A percentile compares a stretch with the other conserved stretches of the same genome.
Conservation (phyloP, 2,329 filamentous ascomycete species). For the Metarhizium rileyi region DNA sequence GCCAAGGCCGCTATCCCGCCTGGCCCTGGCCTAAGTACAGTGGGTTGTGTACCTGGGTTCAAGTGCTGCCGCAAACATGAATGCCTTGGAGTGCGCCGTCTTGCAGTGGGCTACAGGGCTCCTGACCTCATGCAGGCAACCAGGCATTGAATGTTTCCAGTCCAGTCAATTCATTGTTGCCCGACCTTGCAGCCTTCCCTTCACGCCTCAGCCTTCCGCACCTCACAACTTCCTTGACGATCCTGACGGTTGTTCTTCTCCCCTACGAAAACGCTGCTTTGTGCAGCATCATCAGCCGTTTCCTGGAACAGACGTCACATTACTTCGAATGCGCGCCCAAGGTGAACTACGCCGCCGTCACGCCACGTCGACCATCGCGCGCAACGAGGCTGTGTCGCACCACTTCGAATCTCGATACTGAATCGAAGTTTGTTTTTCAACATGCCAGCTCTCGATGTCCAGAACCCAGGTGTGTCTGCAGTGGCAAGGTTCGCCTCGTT, state of each 20-base stretch:
- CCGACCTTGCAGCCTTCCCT: neutral
- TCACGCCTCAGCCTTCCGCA: neutral
- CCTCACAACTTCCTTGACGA: neutral
- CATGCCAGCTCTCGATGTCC: constrained; percentile 40
- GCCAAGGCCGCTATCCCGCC: neutral
- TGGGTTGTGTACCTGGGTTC: neutral
- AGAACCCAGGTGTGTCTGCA: constrained; percentile 39
- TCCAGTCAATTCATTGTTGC: neutral
- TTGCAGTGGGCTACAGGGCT: neutral
- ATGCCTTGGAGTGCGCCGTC: too few species aligned
- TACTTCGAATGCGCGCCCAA: neutral
- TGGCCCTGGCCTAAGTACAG: neutral
- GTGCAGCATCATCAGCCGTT: neutral
- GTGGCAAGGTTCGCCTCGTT: constrained; percentile 44
- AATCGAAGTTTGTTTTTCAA: constrained; percentile 9
- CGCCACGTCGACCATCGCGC: neutral
- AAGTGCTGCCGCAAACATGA: neutral
- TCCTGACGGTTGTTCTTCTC: neutral
- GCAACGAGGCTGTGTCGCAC: neutral
- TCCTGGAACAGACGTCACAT: neutral
- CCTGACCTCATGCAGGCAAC: neutral
- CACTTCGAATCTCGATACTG: neutral
- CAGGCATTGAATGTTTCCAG: too few species aligned
- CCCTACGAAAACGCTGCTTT: neutral
- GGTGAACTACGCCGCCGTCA: neutral